phyloP scores from a whole-genome alignment of 176 grass and related monocot species.

The Oryza meyeriana region DNA sequence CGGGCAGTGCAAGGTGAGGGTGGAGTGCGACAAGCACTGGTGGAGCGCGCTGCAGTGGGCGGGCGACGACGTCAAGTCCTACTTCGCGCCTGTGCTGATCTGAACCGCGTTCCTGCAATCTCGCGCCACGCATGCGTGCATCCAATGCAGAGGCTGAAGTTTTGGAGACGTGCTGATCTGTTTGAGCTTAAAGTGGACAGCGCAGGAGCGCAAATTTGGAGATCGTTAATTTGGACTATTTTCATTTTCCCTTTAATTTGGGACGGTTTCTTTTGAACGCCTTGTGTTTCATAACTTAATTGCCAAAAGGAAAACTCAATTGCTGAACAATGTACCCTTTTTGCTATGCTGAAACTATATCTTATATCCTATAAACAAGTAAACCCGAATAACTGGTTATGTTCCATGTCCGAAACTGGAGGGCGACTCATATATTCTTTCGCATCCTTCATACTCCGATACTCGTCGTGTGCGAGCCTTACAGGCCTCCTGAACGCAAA shows the following conservation, averaged over 20 bases:
- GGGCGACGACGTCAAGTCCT: constrained; percentile 43
- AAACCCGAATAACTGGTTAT: no score
- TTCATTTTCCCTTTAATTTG: background rate
- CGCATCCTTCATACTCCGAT: no score
- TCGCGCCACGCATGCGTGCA: background rate
- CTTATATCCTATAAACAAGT: no score
- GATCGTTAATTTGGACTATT: background rate
- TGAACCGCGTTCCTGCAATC: background rate
- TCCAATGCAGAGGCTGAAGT: background rate
- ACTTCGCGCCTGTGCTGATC: constrained; percentile 40
- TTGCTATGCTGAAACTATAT: background rate
- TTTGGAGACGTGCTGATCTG: constrained; percentile 8
- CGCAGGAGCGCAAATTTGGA: background rate
- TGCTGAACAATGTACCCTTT: background rate
- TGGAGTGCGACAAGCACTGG: constrained; percentile 58
- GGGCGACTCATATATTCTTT: no score
- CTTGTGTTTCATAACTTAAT: no score
- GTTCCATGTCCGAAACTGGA: no score
- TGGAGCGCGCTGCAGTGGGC: constrained; percentile 48
- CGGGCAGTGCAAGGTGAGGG: constrained; percentile 42
- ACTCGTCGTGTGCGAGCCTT: no score
- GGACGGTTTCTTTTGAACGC: background rate
- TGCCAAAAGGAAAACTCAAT: background rate
- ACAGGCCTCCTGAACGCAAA: no score
- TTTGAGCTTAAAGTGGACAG: background rate